Percentiles rank a stretch among this genome's conserved stretches.
phyloP scores from a whole-genome alignment of 208 protist species.

The Leishmania mexicana region DNA sequence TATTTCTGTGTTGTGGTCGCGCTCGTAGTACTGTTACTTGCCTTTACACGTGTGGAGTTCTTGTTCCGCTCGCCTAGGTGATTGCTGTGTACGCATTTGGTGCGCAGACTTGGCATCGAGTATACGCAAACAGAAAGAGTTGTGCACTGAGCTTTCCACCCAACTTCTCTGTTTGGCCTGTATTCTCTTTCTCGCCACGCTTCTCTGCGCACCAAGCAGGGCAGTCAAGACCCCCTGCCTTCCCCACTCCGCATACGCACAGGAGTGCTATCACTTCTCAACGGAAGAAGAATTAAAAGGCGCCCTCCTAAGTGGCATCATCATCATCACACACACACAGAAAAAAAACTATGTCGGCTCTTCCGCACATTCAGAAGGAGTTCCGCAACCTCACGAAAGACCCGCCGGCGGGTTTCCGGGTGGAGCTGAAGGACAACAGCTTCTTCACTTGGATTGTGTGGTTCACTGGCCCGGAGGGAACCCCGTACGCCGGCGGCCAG shows the following conservation, averaged over 20 bases:
- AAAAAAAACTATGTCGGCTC: conserved; percentile 55
- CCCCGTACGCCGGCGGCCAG: conserved; percentile 86
- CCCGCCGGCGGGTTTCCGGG: conserved; percentile 92
- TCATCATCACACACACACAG: not conserved
- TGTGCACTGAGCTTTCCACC: not conserved
- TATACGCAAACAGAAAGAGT: not conserved
- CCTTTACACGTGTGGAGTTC: not conserved
- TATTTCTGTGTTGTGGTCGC: not conserved
- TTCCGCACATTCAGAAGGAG: conserved; percentile 91
- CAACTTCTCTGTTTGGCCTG: not conserved
- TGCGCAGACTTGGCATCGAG: not conserved
- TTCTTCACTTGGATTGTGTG: conserved; percentile 94
- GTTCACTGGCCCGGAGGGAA: conserved; percentile 87
- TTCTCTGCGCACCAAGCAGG: not conserved
- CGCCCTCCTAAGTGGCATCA: not conserved
- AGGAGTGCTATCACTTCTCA: conserved; percentile 8
- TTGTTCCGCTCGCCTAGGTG: not conserved
- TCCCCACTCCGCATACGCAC: not conserved
- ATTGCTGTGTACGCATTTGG: not conserved
- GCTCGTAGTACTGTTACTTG: not conserved
- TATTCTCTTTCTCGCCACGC: not conserved
- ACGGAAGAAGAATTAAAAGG: not conserved
- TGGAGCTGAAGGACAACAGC: conserved; percentile 86
- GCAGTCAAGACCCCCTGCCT: not conserved
- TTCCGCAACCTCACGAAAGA: conserved; percentile 86